A percentile compares a stretch with the other conserved stretches of the same genome.
Evolutionary conservation across 1,139 yeast genomes (phyloP).

Genomic region (Kurtzmaniella natalensis): DNA sequence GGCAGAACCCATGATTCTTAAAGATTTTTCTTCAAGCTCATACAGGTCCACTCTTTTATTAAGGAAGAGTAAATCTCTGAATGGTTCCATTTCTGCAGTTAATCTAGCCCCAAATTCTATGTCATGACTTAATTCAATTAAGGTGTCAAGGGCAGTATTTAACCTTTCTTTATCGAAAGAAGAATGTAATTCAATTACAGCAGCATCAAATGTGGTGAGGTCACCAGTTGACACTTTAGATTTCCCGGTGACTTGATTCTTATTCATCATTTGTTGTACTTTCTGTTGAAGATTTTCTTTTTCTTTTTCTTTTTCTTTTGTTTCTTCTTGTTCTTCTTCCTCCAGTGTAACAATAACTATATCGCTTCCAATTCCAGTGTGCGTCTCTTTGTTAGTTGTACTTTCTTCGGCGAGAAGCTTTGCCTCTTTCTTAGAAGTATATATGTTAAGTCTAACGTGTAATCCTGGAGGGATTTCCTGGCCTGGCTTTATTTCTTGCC

Average conservation of each 20-base stretch:
- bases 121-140: conserved; percentile 64
- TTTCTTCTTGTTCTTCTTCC: conserved; percentile 11
- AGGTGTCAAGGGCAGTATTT: conserved; percentile 34
- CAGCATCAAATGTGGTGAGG: conserved; percentile 22
- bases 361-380: conserved; percentile 11
- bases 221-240: conserved; percentile 17
- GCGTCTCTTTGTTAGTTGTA: conserved; percentile 8
- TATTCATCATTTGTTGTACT: conserved; percentile 11
- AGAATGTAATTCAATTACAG: conserved; percentile 23
- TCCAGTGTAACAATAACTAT: conserved; percentile 4
- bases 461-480: conserved; percentile 76
- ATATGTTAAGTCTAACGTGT: conserved; percentile 67
- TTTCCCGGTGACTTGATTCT: conserved; percentile 8
- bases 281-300: conserved; percentile 10
- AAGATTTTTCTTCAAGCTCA: conserved; percentile 37
- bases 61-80: conserved; percentile 15
- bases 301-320: conserved; percentile 9
- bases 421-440: conserved; percentile 66
- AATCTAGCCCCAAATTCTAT: conserved; percentile 53
- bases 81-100: conserved; percentile 18
- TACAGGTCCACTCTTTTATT: conserved; percentile 11
- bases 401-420: conserved; percentile 39
- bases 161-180: conserved; percentile 14
- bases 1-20: conserved; percentile 51
- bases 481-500: conserved; percentile 66